Evolutionary conservation across 768 basidiomycete genomes (phyloP).

Genomic region (Suillus sp.): DNA sequence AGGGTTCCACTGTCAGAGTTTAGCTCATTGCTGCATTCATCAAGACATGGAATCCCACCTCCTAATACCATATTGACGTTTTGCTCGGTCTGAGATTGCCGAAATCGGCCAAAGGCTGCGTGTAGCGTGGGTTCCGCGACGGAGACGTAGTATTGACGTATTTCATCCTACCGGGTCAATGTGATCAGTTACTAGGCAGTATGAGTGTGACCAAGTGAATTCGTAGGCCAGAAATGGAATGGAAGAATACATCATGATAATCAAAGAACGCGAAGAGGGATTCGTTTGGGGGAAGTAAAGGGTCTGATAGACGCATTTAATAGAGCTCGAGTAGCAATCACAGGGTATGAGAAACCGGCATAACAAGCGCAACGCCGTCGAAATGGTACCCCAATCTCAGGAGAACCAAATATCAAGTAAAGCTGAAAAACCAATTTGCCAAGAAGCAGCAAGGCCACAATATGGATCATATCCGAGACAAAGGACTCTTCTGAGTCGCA

Average conservation of each 20-base stretch:
- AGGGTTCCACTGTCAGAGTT: slow-evolving; percentile 15
- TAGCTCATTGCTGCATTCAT: slow-evolving; percentile 8
- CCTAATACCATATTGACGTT: not conserved
- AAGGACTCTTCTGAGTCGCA: slow-evolving; percentile 13
- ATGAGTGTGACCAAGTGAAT: slow-evolving; percentile 12
- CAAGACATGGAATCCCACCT: slow-evolving; percentile 7
- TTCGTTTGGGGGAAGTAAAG: slow-evolving; percentile 19
- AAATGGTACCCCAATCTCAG: not conserved
- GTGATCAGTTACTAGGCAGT: slow-evolving; percentile 20
- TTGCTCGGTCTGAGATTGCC: slow-evolving; percentile 9
- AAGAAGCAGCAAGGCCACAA: slow-evolving; percentile 12
- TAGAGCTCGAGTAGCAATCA: slow-evolving; percentile 7
- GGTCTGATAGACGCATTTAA: slow-evolving; percentile 17
- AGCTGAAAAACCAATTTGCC: slow-evolving; percentile 1
- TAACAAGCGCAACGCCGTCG: not conserved
- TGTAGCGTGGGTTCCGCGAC: slow-evolving; percentile 34
- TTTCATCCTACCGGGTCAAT: slow-evolving; percentile 32
- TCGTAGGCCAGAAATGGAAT: slow-evolving; percentile 6
- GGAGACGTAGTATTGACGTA: slow-evolving; percentile 35
- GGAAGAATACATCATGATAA: slow-evolving; percentile 7
- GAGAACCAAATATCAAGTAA: not conserved
- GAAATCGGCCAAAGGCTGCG: slow-evolving; percentile 15
- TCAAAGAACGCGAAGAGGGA: slow-evolving; percentile 17
- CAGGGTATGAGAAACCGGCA: slow-evolving; percentile 12
- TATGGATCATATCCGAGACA: slow-evolving; percentile 11